These are phyloP conservation scores for Claviceps capensis DNA, from an alignment of 2,329 filamentous ascomycete genomes.

Conservation along the genomic window DNA sequence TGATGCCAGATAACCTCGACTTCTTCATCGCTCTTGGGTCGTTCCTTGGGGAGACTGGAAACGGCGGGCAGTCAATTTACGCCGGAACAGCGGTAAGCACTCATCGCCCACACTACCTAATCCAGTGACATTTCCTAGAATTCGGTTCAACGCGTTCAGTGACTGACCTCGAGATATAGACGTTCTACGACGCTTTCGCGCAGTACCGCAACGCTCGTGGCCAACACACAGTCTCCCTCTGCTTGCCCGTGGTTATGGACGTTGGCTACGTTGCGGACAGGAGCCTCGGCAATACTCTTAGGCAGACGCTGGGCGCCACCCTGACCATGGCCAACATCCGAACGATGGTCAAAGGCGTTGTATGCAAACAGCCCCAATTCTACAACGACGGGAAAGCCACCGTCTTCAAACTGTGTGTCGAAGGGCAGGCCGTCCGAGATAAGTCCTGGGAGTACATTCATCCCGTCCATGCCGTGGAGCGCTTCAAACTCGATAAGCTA, in stretches of 20 bases:
- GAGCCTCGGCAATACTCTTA: neutral
- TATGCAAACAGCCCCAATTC: constrained; percentile 1
- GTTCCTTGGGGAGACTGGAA: constrained; percentile 30
- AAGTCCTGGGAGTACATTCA: constrained; percentile 3
- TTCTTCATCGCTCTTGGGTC: constrained; percentile 31
- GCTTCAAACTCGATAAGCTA: neutral
- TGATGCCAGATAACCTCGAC: constrained; percentile 15
- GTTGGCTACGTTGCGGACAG: constrained; percentile 13
- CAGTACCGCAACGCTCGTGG: constrained; percentile 17
- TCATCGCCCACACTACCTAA: neutral
- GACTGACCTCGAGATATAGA: constrained; percentile 13
- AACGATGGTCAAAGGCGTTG: constrained; percentile 5
- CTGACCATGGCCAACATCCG: constrained; percentile 5
- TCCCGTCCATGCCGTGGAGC: constrained; percentile 1
- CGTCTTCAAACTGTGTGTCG: neutral
- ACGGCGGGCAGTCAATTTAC: constrained; percentile 36
- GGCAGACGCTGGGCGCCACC: neutral
- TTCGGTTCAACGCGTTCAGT: neutral
- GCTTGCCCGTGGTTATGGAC: constrained; percentile 10
- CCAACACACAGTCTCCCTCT: constrained; percentile 10
- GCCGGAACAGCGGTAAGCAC: constrained; percentile 16
- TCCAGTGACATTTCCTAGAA: no score
- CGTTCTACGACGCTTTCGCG: constrained; percentile 27
- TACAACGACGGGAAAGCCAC: constrained; percentile 1
- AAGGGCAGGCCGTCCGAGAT: neutral